Evolutionary conservation across 305 asterid genomes (phyloP).

Genomic region (Fraxinus xanthoxyloides): DNA sequence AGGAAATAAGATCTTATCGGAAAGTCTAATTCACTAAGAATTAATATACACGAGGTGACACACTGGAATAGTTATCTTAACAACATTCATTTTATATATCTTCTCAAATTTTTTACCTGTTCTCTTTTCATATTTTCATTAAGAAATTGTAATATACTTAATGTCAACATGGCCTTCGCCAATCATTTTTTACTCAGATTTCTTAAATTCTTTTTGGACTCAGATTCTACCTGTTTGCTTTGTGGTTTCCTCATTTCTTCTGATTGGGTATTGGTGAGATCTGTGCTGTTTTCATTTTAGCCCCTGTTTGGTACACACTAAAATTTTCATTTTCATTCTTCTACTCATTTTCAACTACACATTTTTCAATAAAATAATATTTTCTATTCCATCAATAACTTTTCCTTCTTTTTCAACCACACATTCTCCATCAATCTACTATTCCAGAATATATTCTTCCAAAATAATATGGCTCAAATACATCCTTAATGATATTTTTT

Average conservation of each 20-base stretch:
- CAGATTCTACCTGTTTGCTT: background rate
- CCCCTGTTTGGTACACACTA: no score
- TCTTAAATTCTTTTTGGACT: background rate
- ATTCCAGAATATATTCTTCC: no score
- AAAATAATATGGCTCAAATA: no score
- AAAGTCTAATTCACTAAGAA: background rate
- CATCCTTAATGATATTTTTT: background rate
- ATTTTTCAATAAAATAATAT: no score
- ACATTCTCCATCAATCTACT: no score
- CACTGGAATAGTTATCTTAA: background rate
- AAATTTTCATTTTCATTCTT: no score
- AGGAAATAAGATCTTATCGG: background rate
- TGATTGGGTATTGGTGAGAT: background rate
- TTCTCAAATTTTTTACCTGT: background rate
- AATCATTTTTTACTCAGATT: background rate
- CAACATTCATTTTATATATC: background rate
- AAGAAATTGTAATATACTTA: background rate
- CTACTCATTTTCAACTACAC: no score
- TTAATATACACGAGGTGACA: background rate
- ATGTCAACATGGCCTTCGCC: background rate
- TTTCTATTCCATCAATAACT: no score
- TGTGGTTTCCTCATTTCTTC: background rate
- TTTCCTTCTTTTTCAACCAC: no score
- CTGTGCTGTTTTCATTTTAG: background rate
- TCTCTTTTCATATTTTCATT: background rate